Base-by-base conservation (phyloP, 2,329 filamentous ascomycete genomes). In the Claviceps sp. region DNA sequence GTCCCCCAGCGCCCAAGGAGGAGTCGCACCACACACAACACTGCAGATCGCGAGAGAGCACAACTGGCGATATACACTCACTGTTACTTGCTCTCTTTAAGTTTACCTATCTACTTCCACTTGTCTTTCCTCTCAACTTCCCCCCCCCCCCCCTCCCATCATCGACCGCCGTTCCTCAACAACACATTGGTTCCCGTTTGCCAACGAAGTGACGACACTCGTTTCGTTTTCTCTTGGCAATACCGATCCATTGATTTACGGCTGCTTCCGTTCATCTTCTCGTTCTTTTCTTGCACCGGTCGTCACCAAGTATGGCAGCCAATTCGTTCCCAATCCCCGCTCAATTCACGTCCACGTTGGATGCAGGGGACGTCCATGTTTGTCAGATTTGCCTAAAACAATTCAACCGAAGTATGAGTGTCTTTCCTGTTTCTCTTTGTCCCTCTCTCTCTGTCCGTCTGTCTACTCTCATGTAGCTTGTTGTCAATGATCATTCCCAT, bases 311-410 rank as follows among this genome's bases (percentile, higher is more conserved):
- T 9, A 54, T 54, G 53, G 43, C 22, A 16, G 43, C 50, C 24
- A 38, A 43, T 20, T 47, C 53, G 11, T 50, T 52, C 38, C 18
- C 18, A 18, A 18, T 18, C 18, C 53, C 47, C 22, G 47, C 50
- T 24, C 30, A 47, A n/a, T 50, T 50, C 18, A 50, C 37, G n/a
- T 50, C 50, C 13, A 47, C 53, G 14, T 24, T 54, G 16, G 47
- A 54, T 16, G 50, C 47, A 1, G 53, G 50, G 2, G 50, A 54
- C 18, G 43, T 52, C 13, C 53, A 54, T 16, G 50, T 54, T n/a
- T 54, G 53, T 26, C 53, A 54, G 26, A 54, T 54, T 47, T 54
- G 53, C 20, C 43, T 54, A 8, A 54, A 54, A 22, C 53, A 54
- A 24, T 54, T 54, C 38, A 52, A 37, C 42, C 53, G 53, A 42